These are phyloP conservation scores for Chenopodium suecicum DNA, from an alignment of 148 eudicot genomes.

Conservation along the genomic window DNA sequence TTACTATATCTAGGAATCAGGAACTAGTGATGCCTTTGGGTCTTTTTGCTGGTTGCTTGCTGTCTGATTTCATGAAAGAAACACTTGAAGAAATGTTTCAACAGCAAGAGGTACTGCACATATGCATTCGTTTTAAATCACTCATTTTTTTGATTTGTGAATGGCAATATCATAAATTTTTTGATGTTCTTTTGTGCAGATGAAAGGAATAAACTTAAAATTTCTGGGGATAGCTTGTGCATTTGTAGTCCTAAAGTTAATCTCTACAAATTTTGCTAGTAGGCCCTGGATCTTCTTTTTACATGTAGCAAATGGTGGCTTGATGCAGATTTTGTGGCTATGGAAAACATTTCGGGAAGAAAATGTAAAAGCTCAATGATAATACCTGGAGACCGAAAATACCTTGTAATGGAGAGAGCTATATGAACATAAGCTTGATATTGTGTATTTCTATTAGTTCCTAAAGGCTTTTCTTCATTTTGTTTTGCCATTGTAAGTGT, in stretches of 20 bases:
- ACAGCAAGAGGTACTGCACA: constrained; percentile 30
- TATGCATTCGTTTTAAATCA: background rate
- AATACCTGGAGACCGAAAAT: background rate
- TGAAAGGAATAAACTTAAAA: constrained; percentile 17
- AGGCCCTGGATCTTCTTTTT: constrained; percentile 30
- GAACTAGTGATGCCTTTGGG: constrained; percentile 56
- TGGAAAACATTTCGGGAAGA: constrained; percentile 25
- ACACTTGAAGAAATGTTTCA: constrained; percentile 38
- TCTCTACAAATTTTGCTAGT: constrained; percentile 23
- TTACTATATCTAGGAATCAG: constrained; percentile 43
- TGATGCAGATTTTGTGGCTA: constrained; percentile 55
- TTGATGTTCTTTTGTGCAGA: constrained; percentile 29
- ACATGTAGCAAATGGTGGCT: constrained; percentile 53
- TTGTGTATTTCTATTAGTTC: background rate
- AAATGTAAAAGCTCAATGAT: constrained; percentile 4
- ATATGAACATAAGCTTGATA: background rate
- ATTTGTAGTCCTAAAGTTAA: constrained; percentile 38
- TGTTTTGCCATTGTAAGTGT: background rate
- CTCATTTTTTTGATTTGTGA: background rate
- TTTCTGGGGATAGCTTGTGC: constrained; percentile 37
- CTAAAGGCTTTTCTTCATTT: background rate
- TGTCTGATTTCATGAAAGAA: constrained; percentile 37
- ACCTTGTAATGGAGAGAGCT: background rate
- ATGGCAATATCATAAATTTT: background rate
- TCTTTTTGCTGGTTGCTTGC: constrained; percentile 43